A percentile compares a stretch with the other conserved stretches of the same genome.
Conservation (phyloP, 768 basidiomycete genomes). For the Candolleomyces aberdarensis region DNA sequence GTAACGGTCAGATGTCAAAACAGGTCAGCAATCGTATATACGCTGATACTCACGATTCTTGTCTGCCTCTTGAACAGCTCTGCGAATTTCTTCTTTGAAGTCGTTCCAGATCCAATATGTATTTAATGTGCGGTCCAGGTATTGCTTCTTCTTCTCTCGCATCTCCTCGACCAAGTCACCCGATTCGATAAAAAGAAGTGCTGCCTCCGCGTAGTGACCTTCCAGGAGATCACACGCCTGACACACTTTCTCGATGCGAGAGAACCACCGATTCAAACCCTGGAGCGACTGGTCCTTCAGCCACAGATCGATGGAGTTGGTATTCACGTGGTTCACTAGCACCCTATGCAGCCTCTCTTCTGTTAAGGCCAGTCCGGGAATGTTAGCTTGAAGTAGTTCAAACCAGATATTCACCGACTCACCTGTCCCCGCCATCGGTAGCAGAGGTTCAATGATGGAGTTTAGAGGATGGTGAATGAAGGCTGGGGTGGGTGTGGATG, state of each 20-base stretch:
- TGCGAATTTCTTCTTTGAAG: conserved; percentile 1
- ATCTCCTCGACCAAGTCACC: not conserved
- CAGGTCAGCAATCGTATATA: no score
- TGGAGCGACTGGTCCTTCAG: not conserved
- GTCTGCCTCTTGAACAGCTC: not conserved
- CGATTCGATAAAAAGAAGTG: not conserved
- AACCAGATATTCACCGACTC: no score
- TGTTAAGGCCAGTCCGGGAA: no score
- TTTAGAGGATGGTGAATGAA: not conserved
- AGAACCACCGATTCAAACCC: conserved; percentile 3
- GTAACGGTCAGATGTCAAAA: no score
- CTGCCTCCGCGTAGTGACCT: not conserved
- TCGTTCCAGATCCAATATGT: not conserved
- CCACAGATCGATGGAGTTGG: not conserved
- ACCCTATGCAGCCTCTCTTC: no score
- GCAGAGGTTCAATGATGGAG: not conserved
- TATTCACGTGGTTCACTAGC: not conserved
- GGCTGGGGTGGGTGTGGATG: no score
- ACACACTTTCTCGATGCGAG: conserved; percentile 5
- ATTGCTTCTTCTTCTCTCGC: not conserved
- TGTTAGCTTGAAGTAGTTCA: no score
- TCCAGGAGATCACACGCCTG: not conserved
- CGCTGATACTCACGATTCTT: no score
- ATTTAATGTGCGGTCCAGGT: not conserved
- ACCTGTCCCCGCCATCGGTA: no score